A percentile compares a stretch with the other conserved stretches of the same genome.
These are phyloP conservation scores for Orbilia brochopaga DNA, from an alignment of 2,329 filamentous ascomycete genomes.

Conservation along the genomic window DNA sequence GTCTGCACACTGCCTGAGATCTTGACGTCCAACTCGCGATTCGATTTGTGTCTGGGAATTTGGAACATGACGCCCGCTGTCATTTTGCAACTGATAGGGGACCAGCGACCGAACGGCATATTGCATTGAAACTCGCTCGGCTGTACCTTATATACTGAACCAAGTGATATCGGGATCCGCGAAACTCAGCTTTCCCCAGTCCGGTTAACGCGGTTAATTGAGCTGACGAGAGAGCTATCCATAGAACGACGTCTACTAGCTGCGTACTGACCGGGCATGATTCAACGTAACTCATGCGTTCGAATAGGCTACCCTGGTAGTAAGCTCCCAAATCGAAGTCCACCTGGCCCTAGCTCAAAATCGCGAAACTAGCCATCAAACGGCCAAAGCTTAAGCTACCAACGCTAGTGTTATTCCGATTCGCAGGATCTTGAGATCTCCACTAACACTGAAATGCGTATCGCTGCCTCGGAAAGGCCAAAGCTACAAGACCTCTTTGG, in stretches of 20 bases:
- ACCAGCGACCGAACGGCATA: background rate
- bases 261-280: no score
- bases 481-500: background rate
- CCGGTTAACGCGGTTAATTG: no score
- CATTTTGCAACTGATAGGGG: conserved; percentile 43
- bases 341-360: no score
- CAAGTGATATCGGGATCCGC: background rate
- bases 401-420: no score
- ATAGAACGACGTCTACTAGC: no score
- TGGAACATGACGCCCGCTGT: conserved; percentile 26
- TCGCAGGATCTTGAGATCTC: background rate
- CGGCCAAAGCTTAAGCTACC: no score
- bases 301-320: no score
- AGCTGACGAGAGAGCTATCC: no score
- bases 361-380: no score
- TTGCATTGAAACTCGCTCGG: background rate
- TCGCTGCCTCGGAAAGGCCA: conserved; percentile 1
- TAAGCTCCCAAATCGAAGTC: no score
- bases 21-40: conserved; percentile 14
- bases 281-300: no score
- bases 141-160: background rate
- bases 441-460: conserved; percentile 5
- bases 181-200: no score
- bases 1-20: background rate
- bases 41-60: conserved; percentile 34